Evolutionary conservation across 345 rosid genomes (phyloP), one percentile per base, ranked within the genome.

Genomic region (Salix brachista): DNA sequence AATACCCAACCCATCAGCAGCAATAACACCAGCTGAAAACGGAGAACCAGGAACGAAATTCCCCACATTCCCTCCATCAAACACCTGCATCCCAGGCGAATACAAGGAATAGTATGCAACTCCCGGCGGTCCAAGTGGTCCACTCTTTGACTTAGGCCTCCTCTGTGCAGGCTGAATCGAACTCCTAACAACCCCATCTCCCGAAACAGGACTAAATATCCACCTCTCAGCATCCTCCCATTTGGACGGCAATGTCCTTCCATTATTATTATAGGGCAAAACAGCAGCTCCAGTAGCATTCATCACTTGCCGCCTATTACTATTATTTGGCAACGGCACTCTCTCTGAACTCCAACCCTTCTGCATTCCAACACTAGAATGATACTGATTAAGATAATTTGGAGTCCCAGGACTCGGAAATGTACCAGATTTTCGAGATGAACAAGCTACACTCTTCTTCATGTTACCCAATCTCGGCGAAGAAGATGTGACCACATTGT

Each of bases 191-290:
- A 67, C 84, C 79, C 89, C 85, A 76, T 91, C 97, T 26, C 89
- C 91, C 8, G 92, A 85, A 74, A 93, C 88, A 23, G 99, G 99
- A 86, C 99, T 96, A 60, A 89, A 80, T 76, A 96, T 96, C 99
- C 99, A 96, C 84, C 99, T 88, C 91, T 96, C 99, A 5, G 99
- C 99, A 80, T 96, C 99, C 86, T 96, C 99, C 99, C 99, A 96
- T 62, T 96, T 96, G 0, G 98, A 96, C 48, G 99, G 99, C 83
- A 96, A 84, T 16, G 94, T 87, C 84, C 90, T 89, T 60, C 96
- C 97, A 72, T 89, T 58, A 12, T 58, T 58, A 58, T 23, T 58
- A 23, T 1, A 80, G 69, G 96, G 92, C 78, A 88, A 81, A 62
- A 90, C 71, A 10, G 86, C 86, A 69, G 85, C 87, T 74, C 19